These are phyloP conservation scores for Scleromitrula shiraiana DNA, from an alignment of 2,329 filamentous ascomycete genomes.

Conservation along the genomic window DNA sequence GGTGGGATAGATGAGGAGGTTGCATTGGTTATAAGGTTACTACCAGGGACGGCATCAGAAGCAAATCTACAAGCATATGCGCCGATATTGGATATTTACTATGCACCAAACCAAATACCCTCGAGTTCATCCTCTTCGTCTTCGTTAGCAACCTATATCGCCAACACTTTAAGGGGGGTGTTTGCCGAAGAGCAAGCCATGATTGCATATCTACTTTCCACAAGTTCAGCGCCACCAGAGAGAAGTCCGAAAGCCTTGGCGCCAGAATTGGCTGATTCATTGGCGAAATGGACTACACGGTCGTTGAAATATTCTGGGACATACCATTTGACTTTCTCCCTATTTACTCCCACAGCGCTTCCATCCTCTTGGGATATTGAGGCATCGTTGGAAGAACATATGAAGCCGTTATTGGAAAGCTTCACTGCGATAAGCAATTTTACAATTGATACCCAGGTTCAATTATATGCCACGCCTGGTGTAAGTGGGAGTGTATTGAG, in stretches of 20 bases:
- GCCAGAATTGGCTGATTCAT: constrained; percentile 45
- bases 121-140: constrained; percentile 59
- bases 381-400: constrained; percentile 67
- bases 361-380: constrained; percentile 93
- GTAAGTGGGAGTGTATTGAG: constrained; percentile 55
- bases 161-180: constrained; percentile 65
- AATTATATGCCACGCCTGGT: constrained; percentile 76
- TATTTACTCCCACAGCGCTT: constrained; percentile 71
- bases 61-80: constrained; percentile 61
- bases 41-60: constrained; percentile 51
- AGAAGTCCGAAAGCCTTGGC: constrained; percentile 39
- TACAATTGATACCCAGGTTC: constrained; percentile 91
- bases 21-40: constrained; percentile 63
- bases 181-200: constrained; percentile 87
- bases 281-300: constrained; percentile 66
- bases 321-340: constrained; percentile 91
- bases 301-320: constrained; percentile 88
- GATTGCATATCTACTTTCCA: constrained; percentile 65
- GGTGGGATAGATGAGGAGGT: constrained; percentile 39
- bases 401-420: constrained; percentile 72
- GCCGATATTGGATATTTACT: constrained; percentile 68
- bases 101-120: constrained; percentile 61
- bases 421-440: constrained; percentile 86
- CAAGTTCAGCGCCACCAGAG: constrained; percentile 45
- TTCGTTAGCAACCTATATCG: constrained; percentile 72